Percentiles rank a stretch among this genome's conserved stretches.
phyloP scores from a whole-genome alignment of 2,329 filamentous ascomycete species.

The Fusarium nodosum region DNA sequence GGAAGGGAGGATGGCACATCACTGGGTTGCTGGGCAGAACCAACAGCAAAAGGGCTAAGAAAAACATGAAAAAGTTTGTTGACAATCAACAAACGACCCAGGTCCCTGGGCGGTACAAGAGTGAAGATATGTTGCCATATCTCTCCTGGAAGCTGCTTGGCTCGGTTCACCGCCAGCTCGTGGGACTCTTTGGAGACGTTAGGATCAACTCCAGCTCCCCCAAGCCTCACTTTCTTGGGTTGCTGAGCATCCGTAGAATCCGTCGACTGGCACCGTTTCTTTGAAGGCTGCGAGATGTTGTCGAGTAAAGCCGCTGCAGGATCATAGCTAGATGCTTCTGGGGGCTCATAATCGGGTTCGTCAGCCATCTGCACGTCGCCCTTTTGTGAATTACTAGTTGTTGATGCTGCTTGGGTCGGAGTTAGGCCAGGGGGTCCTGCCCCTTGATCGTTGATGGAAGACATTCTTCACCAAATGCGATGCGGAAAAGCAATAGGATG shows the following conservation, averaged over 20 bases:
- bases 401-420: slow-evolving; percentile 25
- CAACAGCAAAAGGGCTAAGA: slow-evolving; percentile 63
- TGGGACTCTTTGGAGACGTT: slow-evolving; percentile 19
- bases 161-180: slow-evolving; percentile 33
- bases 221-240: slow-evolving; percentile 45
- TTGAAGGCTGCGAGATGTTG: slow-evolving; percentile 19
- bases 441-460: slow-evolving; percentile 15
- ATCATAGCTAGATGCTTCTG: slow-evolving; percentile 34
- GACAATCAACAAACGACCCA: slow-evolving; percentile 75
- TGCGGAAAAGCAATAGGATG: slow-evolving; percentile 4
- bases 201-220: slow-evolving; percentile 27
- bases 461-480: slow-evolving; percentile 33
- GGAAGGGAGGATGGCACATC: slow-evolving; percentile 49
- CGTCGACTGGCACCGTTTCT: slow-evolving; percentile 44
- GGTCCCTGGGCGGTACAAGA: slow-evolving; percentile 72
- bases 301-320: slow-evolving; percentile 27
- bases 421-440: slow-evolving; percentile 18
- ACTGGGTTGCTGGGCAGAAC: slow-evolving; percentile 36
- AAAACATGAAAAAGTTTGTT: slow-evolving; percentile 75
- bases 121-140: slow-evolving; percentile 80
- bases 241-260: slow-evolving; percentile 22
- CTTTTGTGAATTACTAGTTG: slow-evolving; percentile 17
- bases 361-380: slow-evolving; percentile 31
- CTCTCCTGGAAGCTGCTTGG: slow-evolving; percentile 65
- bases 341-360: slow-evolving; percentile 21